phyloP scores from a whole-genome alignment of 148 eudicot species.

The Vaccinium darrowii region DNA sequence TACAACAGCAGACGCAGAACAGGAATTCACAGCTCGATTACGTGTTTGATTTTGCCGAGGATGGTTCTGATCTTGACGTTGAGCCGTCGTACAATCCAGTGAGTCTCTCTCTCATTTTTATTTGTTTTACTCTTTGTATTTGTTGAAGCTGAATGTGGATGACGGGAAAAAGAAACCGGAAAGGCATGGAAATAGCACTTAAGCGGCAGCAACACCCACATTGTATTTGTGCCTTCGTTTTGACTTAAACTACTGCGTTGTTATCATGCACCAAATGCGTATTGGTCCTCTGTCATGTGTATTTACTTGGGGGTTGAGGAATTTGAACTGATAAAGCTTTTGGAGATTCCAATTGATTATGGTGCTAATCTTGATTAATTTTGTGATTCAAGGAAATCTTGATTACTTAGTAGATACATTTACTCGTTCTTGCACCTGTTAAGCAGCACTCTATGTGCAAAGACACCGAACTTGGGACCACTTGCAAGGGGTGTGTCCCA shows the following conservation, averaged over 20 bases:
- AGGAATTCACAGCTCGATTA: conserved; percentile 26
- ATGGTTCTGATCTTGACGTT: conserved; percentile 34
- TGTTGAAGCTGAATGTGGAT: neutral
- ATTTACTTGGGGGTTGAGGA: neutral
- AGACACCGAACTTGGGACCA: too few relatives aligned
- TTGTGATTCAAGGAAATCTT: neutral
- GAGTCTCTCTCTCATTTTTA: conserved; percentile 20
- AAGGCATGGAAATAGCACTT: neutral
- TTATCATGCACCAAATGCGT: neutral
- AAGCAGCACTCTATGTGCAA: neutral
- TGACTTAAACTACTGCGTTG: conserved; percentile 6
- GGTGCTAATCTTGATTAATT: neutral
- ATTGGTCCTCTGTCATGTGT: neutral
- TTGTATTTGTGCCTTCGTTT: neutral
- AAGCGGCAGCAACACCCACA: neutral
- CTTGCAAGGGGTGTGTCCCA: too few relatives aligned
- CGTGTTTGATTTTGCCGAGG: conserved; percentile 31
- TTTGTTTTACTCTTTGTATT: neutral
- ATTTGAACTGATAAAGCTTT: neutral
- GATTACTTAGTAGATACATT: neutral
- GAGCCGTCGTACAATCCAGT: conserved; percentile 46
- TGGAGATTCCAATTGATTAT: neutral
- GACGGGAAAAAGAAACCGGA: neutral
- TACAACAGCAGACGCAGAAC: conserved; percentile 29
- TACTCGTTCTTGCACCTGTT: neutral